Conservation (phyloP, 1,284 basidiomycete species). For the Erythrobasidium hasegawianum region DNA sequence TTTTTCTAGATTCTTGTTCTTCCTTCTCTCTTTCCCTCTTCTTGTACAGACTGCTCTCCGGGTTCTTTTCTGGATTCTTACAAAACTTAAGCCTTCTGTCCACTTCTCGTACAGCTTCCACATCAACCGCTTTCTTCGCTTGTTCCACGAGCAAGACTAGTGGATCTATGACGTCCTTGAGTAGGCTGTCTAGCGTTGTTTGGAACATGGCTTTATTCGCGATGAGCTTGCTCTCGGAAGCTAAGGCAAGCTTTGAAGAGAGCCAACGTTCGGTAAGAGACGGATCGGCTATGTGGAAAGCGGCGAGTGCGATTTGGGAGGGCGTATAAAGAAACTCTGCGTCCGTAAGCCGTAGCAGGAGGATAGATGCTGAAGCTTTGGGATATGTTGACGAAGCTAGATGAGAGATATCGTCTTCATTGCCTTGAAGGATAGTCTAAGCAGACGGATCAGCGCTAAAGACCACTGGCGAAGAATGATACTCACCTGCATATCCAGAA, state of each 20-base stretch:
- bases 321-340: slow-evolving; percentile 88
- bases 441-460: too few relatives aligned
- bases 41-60: slow-evolving; percentile 66
- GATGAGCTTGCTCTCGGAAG: neutral
- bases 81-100: slow-evolving; percentile 78
- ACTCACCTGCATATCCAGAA: slow-evolving; percentile 80
- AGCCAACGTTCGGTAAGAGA: slow-evolving; percentile 64
- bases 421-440: slow-evolving; percentile 48
- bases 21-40: slow-evolving; percentile 25
- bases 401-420: slow-evolving; percentile 43
- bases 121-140: slow-evolving; percentile 61
- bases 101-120: slow-evolving; percentile 75
- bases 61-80: slow-evolving; percentile 89
- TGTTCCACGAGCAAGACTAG: slow-evolving; percentile 60
- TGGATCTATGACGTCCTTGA: slow-evolving; percentile 55
- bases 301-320: slow-evolving; percentile 87
- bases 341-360: slow-evolving; percentile 79
- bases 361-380: slow-evolving; percentile 60
- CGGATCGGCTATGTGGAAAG: slow-evolving; percentile 64
- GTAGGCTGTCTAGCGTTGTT: slow-evolving; percentile 39
- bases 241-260: slow-evolving; percentile 35
- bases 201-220: slow-evolving; percentile 3
- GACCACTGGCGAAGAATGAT: too few relatives aligned
- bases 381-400: slow-evolving; percentile 58
- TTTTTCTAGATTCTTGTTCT: slow-evolving; percentile 14